phyloP scores from a whole-genome alignment of 306 rosid genomes.

The Rosa persica region DNA sequence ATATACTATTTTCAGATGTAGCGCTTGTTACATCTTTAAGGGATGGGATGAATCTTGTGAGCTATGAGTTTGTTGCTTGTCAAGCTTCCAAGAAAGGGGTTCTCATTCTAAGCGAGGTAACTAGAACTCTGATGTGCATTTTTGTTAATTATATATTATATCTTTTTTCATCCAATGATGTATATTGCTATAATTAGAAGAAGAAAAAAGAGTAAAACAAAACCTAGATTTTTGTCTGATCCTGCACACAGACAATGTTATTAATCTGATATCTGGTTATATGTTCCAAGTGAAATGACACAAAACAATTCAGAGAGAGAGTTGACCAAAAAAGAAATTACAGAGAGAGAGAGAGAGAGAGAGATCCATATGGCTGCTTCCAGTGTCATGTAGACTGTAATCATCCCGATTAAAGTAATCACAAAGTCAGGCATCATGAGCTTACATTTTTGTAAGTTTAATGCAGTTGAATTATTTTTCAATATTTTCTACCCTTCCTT shows the following conservation, averaged over 20 bases:
- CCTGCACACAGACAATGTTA: neutral
- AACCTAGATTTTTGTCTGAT: neutral
- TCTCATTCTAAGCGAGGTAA: slow-evolving; percentile 95
- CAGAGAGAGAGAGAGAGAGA: neutral
- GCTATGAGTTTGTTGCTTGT: slow-evolving; percentile 95
- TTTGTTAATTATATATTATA: neutral
- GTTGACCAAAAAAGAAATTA: neutral
- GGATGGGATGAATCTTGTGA: slow-evolving; percentile 99
- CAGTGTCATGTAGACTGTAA: no score
- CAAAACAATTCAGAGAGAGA: neutral
- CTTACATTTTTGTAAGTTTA: no score
- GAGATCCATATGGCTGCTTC: neutral
- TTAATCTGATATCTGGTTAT: neutral
- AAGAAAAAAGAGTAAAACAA: neutral
- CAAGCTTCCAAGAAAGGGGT: slow-evolving; percentile 96
- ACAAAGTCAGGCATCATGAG: no score
- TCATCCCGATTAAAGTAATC: no score
- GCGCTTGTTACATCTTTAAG: slow-evolving; percentile 95
- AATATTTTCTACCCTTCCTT: neutral
- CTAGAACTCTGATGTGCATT: slow-evolving; percentile 1
- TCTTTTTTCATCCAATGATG: neutral
- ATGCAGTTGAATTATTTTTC: no score
- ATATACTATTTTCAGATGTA: slow-evolving; percentile 57
- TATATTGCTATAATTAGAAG: neutral
- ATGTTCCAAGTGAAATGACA: neutral